Conservation (phyloP, 192 early-diverging fungal genomes). For the Coemansia sp. region DNA sequence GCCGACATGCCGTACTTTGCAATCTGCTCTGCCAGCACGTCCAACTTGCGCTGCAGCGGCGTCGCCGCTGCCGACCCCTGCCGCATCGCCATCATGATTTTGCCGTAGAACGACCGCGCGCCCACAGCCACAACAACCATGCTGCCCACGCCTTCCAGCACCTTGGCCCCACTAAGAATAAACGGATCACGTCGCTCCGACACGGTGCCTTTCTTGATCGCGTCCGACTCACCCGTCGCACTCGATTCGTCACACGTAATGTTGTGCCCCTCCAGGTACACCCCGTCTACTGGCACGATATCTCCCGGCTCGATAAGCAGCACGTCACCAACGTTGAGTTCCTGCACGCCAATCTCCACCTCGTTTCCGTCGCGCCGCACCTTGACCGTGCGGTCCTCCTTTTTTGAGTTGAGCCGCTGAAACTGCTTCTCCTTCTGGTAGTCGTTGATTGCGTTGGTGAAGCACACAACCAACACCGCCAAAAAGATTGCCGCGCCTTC, state of each 20-base stretch:
- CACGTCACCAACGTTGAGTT: conserved; percentile 90
- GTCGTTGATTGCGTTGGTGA: conserved; percentile 89
- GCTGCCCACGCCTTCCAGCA: conserved; percentile 83
- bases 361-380: conserved; percentile 72
- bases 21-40: conserved; percentile 86
- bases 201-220: conserved; percentile 70
- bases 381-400: conserved; percentile 79
- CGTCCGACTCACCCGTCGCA: conserved; percentile 88
- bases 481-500: conserved; percentile 82
- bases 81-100: conserved; percentile 86
- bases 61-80: conserved; percentile 63
- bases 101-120: conserved; percentile 81
- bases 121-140: conserved; percentile 87
- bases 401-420: conserved; percentile 81
- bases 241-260: conserved; percentile 85
- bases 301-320: conserved; percentile 85
- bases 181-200: conserved; percentile 65
- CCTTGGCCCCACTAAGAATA: conserved; percentile 87
- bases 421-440: conserved; percentile 88
- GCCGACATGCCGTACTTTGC: conserved; percentile 87
- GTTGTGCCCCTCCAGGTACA: conserved; percentile 77
- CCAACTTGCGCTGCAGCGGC: conserved; percentile 92
- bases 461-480: conserved; percentile 83
- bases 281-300: conserved; percentile 91
- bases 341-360: conserved; percentile 71